Evolutionary conservation across 2,329 filamentous ascomycete species (phyloP), one percentile per base, ranked within the genome.

Genomic region (Aureobasidium sp.): DNA sequence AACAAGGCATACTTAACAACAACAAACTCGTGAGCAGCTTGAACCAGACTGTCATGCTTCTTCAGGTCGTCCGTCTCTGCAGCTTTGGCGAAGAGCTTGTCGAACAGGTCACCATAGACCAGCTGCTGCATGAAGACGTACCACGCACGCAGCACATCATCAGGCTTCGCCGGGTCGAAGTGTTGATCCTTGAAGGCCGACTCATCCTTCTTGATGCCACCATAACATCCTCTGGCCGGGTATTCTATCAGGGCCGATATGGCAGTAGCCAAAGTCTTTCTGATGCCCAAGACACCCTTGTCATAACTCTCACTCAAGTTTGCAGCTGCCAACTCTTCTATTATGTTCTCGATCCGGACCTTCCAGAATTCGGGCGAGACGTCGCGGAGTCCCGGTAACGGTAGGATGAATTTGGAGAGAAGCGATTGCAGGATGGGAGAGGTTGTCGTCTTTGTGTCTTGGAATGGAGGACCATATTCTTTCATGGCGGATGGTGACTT

Each of bases 251-350:
- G 73, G 7, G 84, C 83, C 39, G 87, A 87, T 10, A 86, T 80
- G 0, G 87, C 88, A 7, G 89, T 90, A 0, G 89, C 84, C 53
- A 93, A 75, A 23, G 87, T 89, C 75, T 91, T 91, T 57, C 89
- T 80, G 63, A 86, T 85, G 0, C 89, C 89, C 66, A 93, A 75
- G 0, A 84, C 80, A 15, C 87, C 89, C 73, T 91, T 91, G 72
- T 93, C 89, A 69, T 91, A 93, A 71, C 87, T 91, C 72, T 93
- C 89, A 1, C 87, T 91, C 36, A 93, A 77, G 56, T 90, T 84
- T 1, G 85, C 87, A 36, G 85, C 81, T 9, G 81, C 85, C 60
- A 93, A 76, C 68, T 84, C 80, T 67, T 77, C 75, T 67, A 90
- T 77, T 17, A 90, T 72, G 1, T 80, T 80, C 66, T 84, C 81